Evolutionary conservation across 129 eudicot genomes (phyloP).

Genomic region (sunflower (Helianthus annuus)): DNA sequence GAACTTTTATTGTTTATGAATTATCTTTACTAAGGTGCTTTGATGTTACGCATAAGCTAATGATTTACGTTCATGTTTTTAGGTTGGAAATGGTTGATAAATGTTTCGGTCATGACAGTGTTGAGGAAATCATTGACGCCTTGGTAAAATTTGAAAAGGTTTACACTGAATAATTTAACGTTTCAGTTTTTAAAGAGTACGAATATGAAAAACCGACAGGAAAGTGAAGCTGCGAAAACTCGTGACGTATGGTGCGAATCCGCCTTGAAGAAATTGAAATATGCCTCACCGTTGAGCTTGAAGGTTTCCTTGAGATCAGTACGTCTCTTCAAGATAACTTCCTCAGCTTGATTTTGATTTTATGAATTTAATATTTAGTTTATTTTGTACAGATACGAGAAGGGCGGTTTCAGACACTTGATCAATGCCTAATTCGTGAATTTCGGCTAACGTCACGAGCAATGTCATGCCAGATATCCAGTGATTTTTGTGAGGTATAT

Average conservation of each 20-base stretch:
- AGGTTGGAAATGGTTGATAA: constrained; percentile 63
- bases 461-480: constrained; percentile 52
- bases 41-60: not conserved
- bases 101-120: constrained; percentile 70
- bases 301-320: constrained; percentile 83
- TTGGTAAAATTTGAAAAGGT: constrained; percentile 41
- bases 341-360: not conserved
- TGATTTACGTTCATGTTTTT: constrained; percentile 15
- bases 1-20: not conserved
- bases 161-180: not conserved
- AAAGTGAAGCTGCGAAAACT: constrained; percentile 61
- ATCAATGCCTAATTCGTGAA: constrained; percentile 72
- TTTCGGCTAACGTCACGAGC: constrained; percentile 70
- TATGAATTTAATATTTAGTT: not conserved
- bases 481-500: constrained; percentile 71
- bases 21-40: not conserved
- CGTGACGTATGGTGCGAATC: constrained; percentile 61
- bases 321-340: constrained; percentile 19
- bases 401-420: constrained; percentile 79
- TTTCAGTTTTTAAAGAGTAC: not conserved
- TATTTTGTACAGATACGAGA: constrained; percentile 61
- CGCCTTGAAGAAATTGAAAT: constrained; percentile 58
- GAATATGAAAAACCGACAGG: constrained; percentile 35
- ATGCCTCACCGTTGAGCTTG: constrained; percentile 82
- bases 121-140: constrained; percentile 73